Conservation (phyloP, 495 filamentous ascomycete species). For the Cercophora samala region DNA sequence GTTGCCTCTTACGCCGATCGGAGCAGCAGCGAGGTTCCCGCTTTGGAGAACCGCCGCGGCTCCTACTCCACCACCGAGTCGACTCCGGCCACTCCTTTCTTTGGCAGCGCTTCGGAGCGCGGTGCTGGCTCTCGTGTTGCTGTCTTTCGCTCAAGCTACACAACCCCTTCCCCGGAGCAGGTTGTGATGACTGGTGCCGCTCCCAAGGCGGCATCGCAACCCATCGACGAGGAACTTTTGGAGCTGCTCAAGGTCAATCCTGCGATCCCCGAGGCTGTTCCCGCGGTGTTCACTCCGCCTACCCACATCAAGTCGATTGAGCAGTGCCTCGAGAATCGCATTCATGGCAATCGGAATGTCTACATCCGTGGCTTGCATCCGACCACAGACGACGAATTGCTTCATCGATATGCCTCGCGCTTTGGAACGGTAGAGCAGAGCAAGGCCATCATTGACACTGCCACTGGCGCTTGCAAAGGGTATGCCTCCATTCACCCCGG, state of each 20-base stretch:
- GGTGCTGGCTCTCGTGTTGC: constrained; percentile 50
- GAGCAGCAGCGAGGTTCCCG: constrained; percentile 52
- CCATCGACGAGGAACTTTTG: constrained; percentile 62
- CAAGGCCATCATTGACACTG: constrained; percentile 94
- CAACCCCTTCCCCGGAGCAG: constrained; percentile 64
- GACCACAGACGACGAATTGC: constrained; percentile 86
- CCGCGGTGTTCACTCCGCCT: constrained; percentile 72
- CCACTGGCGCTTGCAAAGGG: constrained; percentile 93
- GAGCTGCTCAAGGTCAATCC: constrained; percentile 70
- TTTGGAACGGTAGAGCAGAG: constrained; percentile 90
- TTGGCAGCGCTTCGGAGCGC: constrained; percentile 53
- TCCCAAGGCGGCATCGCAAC: constrained; percentile 50
- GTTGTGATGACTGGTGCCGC: constrained; percentile 34
- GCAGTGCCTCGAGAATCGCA: constrained; percentile 86
- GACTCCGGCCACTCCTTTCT: constrained; percentile 58
- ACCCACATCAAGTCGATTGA: constrained; percentile 77
- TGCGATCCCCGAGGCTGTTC: constrained; percentile 82
- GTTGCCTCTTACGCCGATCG: constrained; percentile 40
- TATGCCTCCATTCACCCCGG: constrained; percentile 38
- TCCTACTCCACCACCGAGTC: constrained; percentile 70
- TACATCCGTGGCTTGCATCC: constrained; percentile 95
- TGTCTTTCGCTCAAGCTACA: constrained; percentile 58
- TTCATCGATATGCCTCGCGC: constrained; percentile 74
- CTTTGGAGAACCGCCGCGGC: constrained; percentile 57
- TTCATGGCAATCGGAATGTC: constrained; percentile 82